Conservation (phyloP, 495 filamentous ascomycete species). For the Aspergillus indologenus region DNA sequence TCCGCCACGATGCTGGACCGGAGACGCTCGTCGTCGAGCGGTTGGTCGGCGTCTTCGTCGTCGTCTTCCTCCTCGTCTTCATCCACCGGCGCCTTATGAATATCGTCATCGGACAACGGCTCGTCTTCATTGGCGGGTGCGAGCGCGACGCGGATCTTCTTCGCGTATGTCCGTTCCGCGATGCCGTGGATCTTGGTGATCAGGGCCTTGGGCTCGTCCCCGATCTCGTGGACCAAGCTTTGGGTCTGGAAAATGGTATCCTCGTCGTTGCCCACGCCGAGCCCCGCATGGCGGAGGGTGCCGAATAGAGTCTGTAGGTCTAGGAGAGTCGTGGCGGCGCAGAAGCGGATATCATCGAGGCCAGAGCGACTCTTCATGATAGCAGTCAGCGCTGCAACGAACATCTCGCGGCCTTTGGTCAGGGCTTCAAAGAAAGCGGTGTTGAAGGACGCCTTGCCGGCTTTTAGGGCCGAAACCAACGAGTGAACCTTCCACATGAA, state of each 20-base stretch:
- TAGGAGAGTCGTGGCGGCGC: constrained; percentile 70
- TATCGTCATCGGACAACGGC: constrained; percentile 44
- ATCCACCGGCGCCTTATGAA: constrained; percentile 47
- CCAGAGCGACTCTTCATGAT: constrained; percentile 56
- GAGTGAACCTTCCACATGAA: constrained; percentile 88
- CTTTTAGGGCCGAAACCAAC: constrained; percentile 34
- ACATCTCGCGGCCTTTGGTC: constrained; percentile 47
- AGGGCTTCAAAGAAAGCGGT: constrained; percentile 47
- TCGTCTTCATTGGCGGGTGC: constrained; percentile 70
- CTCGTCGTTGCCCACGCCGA: constrained; percentile 44
- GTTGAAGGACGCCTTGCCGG: constrained; percentile 47
- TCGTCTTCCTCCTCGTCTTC: constrained; percentile 62
- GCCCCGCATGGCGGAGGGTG: constrained; percentile 55
- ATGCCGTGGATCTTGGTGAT: constrained; percentile 70
- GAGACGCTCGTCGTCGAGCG: constrained; percentile 50
- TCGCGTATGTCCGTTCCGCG: constrained; percentile 72
- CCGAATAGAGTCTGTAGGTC: constrained; percentile 80
- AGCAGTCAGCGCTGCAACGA: constrained; percentile 57
- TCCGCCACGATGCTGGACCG: constrained; percentile 68
- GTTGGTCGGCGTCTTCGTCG: constrained; percentile 33
- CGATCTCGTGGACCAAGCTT: constrained; percentile 63
- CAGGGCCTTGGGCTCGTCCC: constrained; percentile 51
- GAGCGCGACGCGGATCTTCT: constrained; percentile 60
- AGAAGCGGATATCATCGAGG: constrained; percentile 72
- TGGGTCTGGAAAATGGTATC: constrained; percentile 50